Evolutionary conservation across 495 filamentous ascomycete genomes (phyloP).

Genomic region (Penicillium longicatenatum): DNA sequence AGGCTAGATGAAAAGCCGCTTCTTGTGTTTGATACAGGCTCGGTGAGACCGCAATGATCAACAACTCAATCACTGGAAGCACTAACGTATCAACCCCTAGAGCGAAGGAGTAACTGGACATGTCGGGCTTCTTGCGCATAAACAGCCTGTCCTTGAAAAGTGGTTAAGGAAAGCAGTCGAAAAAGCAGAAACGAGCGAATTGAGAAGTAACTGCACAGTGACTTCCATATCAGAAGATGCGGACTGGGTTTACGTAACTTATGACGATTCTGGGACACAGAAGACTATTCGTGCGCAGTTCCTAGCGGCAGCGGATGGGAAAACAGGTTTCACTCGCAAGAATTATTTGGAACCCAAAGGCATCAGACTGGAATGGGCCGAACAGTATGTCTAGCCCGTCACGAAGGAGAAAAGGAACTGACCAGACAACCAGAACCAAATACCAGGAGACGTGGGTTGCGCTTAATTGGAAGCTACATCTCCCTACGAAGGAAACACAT

Average conservation of each 20-base stretch:
- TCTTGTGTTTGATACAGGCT: constrained; percentile 11
- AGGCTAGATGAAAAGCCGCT: constrained; percentile 6
- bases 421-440: constrained; percentile 20
- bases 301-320: constrained; percentile 54
- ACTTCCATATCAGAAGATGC: constrained; percentile 31
- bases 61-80: background rate
- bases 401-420: background rate
- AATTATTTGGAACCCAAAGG: constrained; percentile 49
- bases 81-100: constrained; percentile 13
- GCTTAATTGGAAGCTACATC: constrained; percentile 47
- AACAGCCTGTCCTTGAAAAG: constrained; percentile 30
- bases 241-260: constrained; percentile 34
- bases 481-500: constrained; percentile 49
- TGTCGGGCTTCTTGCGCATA: constrained; percentile 16
- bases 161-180: constrained; percentile 27
- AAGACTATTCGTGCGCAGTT: constrained; percentile 35
- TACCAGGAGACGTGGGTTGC: constrained; percentile 58
- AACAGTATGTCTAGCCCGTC: constrained; percentile 20
- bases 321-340: constrained; percentile 52
- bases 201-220: constrained; percentile 39
- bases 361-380: constrained; percentile 40
- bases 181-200: constrained; percentile 27
- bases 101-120: constrained; percentile 17
- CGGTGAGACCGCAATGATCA: background rate
- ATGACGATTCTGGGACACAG: constrained; percentile 32